These are phyloP conservation scores for Citrullus amarus DNA, from an alignment of 306 rosid genomes.

Conservation along the genomic window DNA sequence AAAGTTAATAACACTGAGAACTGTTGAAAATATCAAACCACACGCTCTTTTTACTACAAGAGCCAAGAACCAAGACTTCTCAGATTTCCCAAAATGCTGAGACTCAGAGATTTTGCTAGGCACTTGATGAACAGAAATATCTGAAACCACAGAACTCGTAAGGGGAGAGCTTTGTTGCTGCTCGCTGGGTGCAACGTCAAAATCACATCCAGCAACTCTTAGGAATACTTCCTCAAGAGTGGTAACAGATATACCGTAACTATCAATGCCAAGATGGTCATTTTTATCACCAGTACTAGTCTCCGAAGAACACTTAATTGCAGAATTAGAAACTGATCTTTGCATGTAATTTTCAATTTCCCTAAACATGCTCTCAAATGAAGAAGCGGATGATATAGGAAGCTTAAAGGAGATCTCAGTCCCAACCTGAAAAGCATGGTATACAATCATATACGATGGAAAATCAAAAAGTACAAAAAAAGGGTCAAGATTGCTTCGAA, in stretches of 20 bases:
- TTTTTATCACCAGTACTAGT: conserved; percentile 22
- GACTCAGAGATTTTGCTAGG: conserved; percentile 25
- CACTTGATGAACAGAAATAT: conserved; percentile 29
- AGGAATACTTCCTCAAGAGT: conserved; percentile 95
- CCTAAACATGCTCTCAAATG: conserved; percentile 80
- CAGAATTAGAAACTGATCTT: conserved; percentile 26
- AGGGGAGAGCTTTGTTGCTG: conserved; percentile 19
- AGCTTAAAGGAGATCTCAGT: conserved; percentile 97
- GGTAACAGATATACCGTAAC: conserved; percentile 94
- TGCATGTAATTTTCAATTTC: conserved; percentile 88
- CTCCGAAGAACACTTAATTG: conserved; percentile 12
- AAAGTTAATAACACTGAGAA: conserved; percentile 47
- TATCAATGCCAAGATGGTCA: conserved; percentile 66
- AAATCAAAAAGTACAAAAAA: not conserved
- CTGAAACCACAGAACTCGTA: conserved; percentile 33
- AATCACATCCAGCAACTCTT: conserved; percentile 84
- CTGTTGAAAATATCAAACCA: conserved; percentile 36
- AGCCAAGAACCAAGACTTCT: conserved; percentile 43
- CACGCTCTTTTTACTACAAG: conserved; percentile 48
- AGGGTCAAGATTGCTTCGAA: not conserved
- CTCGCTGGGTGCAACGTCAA: conserved; percentile 44
- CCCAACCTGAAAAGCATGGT: conserved; percentile 65
- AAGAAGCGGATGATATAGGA: conserved; percentile 77
- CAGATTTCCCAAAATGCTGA: conserved; percentile 39
- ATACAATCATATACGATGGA: conserved; percentile 6